Evolutionary conservation across 345 rosid genomes (phyloP), one percentile per base, ranked within the genome.

Genomic region (Populus deltoides): DNA sequence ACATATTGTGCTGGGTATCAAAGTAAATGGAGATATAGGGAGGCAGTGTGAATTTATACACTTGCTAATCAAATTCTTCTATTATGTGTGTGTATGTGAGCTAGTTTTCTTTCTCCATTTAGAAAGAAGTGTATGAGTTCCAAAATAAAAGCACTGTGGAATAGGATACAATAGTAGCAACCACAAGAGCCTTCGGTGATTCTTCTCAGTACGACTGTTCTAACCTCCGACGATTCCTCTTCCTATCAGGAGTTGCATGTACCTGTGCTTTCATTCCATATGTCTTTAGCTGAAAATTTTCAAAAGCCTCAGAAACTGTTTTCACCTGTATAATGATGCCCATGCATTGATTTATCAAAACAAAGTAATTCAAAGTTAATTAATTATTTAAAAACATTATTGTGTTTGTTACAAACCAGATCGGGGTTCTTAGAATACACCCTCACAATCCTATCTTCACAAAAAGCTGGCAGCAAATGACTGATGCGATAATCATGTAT

Each of bases 371-470:
- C 12, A 5, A 80, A 53, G 2, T n/a, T 63, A 6, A 57, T 24
- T 68, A 5, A 11, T 10, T 38, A 43, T 62, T 25, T 3, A 17
- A 72, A 17, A 24, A 77, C 12, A 20, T 11, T 3, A 36, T 1
- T 22, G 35, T 16, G n/a, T 76, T 45, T 63, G 35, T 63, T 66
- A 76, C 84, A 15, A 22, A 86, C 92, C 92, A 87, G 89, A 68
- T 86, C 83, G 68, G 90, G 86, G 74, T 89, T 87, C 82, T 87
- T 89, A 8, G 90, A 78, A 82, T 84, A 89, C 75, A 86, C 92
- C 82, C 92, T 83, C 75, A 89, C 92, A 31, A 87, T 80, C 87
- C 17, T 86, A 63, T 89, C 92, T 73, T 81, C 85, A 72, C 17
- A 79, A 77, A 45, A 84, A 75, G 81, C 75, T 29, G 92, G 92